Base-by-base conservation (phyloP, 768 basidiomycete species). In the Amanita exitialis region DNA sequence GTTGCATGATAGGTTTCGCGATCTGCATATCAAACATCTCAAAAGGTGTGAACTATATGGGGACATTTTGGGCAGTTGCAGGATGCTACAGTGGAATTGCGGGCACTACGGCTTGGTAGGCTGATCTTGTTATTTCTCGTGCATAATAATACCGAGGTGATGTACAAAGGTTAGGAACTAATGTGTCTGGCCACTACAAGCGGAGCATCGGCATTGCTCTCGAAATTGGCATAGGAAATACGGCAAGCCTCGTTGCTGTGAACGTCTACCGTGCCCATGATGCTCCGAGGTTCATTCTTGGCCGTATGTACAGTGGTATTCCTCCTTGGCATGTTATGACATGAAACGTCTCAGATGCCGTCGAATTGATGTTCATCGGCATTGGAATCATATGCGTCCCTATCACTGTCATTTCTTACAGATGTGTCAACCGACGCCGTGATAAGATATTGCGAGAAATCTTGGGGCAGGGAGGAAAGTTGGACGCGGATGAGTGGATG, bases 171-270 rank as follows among this genome's bases (percentile, higher is more conserved):
- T 64, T 81, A 4, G 78, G 78, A 20, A 83, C 81, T 57, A 83
- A 86, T 56, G 68, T 84, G 9, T 64, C 75, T 0, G 84, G 84
- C 0, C 80, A 83, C 53, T 85, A 82, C 60, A 87, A 86, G 60
- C 82, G 84, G 3, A 83, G 70, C 1, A 67, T 82, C 9, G 82
- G 79, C 3, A 78, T 86, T 74, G 82, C 82, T 0, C 47, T 85
- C 21, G 79, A 85, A n/a, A 79, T 84, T 25, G 79, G 80, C 6
- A 70, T 83, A 16, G 83, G 81, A 0, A 83, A 84, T 57, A 77
- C 85, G 53, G 66, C 75, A 21, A 83, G 82, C 1, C 79, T 78
- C 0, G 78, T 86, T 47, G 77, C 82, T 2, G 71, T 73, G 6
- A 83, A 80, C 55, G 76, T 86, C 6, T 87, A 78, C 59, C 71